These are phyloP conservation scores for Saccharomyces hybrid DNA, from an alignment of 1,139 yeast genomes.

Conservation along the genomic window DNA sequence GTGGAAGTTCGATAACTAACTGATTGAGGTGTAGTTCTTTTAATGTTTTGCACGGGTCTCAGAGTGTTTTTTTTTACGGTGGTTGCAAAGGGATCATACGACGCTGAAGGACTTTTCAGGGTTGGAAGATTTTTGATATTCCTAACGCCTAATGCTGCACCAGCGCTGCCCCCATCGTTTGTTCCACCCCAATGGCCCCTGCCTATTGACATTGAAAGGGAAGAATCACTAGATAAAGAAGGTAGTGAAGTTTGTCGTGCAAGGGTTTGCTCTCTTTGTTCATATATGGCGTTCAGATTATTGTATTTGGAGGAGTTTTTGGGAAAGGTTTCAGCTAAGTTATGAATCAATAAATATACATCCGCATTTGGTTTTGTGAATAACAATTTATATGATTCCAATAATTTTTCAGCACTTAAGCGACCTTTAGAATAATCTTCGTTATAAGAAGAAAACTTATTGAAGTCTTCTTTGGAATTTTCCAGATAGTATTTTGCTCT, in stretches of 20 bases:
- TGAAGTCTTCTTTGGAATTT: slow-evolving; percentile 42
- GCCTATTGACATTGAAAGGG: slow-evolving; percentile 14
- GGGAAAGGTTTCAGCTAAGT: slow-evolving; percentile 49
- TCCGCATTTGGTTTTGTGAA: slow-evolving; percentile 44
- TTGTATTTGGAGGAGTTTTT: slow-evolving; percentile 31
- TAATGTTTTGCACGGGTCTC: slow-evolving; percentile 2
- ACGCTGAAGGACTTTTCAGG: slow-evolving; percentile 16
- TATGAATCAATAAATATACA: slow-evolving; percentile 45
- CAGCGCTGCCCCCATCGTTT: slow-evolving; percentile 25
- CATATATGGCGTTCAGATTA: slow-evolving; percentile 31
- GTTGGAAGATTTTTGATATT: slow-evolving; percentile 23
- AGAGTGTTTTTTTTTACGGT: background rate
- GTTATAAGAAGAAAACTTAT: slow-evolving; percentile 45
- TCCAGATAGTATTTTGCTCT: slow-evolving; percentile 73
- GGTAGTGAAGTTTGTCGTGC: slow-evolving; percentile 42
- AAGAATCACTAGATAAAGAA: slow-evolving; percentile 37
- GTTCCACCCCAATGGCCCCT: background rate
- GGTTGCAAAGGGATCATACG: slow-evolving; percentile 17
- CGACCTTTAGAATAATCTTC: slow-evolving; percentile 40
- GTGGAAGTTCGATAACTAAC: background rate
- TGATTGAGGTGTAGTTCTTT: slow-evolving; percentile 2
- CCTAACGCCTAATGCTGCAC: slow-evolving; percentile 7
- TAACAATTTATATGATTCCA: slow-evolving; percentile 43
- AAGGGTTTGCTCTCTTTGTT: slow-evolving; percentile 22
- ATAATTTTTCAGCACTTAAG: slow-evolving; percentile 43